These are phyloP conservation scores for Dichotomopilus funicola DNA, from an alignment of 2,329 filamentous ascomycete species.

Conservation along the genomic window DNA sequence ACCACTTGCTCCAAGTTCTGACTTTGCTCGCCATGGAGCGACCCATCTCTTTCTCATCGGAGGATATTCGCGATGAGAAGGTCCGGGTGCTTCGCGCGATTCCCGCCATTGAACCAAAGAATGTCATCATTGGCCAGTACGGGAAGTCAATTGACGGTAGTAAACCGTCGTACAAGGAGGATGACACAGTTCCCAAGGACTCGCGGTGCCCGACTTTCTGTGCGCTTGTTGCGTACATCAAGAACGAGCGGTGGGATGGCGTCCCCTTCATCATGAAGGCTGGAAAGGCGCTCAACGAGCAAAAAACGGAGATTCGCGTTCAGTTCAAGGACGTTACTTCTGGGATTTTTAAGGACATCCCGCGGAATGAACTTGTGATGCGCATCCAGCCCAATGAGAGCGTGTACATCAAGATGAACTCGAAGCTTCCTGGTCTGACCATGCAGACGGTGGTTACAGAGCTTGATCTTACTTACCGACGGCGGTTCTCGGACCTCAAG, in stretches of 20 bases:
- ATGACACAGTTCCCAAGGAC: constrained; percentile 95
- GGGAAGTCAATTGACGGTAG: constrained; percentile 91
- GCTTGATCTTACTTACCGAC: constrained; percentile 94
- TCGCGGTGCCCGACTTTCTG: constrained; percentile 98
- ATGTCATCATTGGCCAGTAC: constrained; percentile 99
- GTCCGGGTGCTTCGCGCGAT: constrained; percentile 92
- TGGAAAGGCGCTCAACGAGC: constrained; percentile 96
- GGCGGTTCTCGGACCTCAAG: constrained; percentile 98
- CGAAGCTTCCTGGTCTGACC: constrained; percentile 92
- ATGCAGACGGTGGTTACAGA: constrained; percentile 99
- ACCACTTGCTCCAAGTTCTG: constrained; percentile 93
- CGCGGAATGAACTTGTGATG: constrained; percentile 97
- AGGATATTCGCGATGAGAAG: constrained; percentile 98
- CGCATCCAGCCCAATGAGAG: constrained; percentile 99
- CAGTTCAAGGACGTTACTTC: constrained; percentile 99
- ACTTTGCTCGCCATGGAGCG: constrained; percentile 97
- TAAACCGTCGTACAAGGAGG: constrained; percentile 97
- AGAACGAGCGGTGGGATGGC: constrained; percentile 99
- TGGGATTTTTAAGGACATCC: constrained; percentile 99
- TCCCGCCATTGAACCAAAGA: constrained; percentile 94
- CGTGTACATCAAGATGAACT: constrained; percentile 99
- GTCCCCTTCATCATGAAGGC: constrained; percentile 99
- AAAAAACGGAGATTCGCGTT: constrained; percentile 98
- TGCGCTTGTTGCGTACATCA: constrained; percentile 94
- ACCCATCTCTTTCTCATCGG: constrained; percentile 94